Percentiles rank a stretch among this genome's conserved stretches.
Evolutionary conservation across 164 flowering plant genomes (phyloP).

Genomic region (Euptelea pleiosperma): DNA sequence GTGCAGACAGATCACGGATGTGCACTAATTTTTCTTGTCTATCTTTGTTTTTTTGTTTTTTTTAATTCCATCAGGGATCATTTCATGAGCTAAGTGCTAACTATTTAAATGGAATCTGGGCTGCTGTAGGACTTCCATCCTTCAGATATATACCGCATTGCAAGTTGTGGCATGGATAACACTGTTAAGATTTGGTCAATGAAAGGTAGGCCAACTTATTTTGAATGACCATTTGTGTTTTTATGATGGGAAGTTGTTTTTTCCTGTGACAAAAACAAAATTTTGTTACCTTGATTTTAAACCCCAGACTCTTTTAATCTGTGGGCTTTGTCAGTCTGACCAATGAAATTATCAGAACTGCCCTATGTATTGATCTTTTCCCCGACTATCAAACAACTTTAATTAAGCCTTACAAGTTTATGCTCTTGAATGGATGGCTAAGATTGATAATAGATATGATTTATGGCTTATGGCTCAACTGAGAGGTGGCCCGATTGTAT

Average conservation of each 20-base stretch:
- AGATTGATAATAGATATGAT: too few relatives aligned
- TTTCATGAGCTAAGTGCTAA: neutral
- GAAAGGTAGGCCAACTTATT: conserved; percentile 56
- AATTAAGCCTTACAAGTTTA: too few relatives aligned
- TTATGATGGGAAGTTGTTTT: neutral
- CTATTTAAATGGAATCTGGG: conserved; percentile 6
- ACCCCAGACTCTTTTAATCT: too few relatives aligned
- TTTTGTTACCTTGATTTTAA: too few relatives aligned
- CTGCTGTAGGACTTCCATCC: conserved; percentile 90
- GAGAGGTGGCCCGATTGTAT: too few relatives aligned
- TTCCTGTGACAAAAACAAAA: too few relatives aligned
- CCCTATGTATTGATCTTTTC: too few relatives aligned
- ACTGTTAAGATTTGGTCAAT: conserved; percentile 99
- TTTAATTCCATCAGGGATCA: neutral
- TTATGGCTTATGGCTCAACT: too few relatives aligned
- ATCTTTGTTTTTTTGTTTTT: neutral
- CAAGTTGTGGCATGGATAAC: conserved; percentile 99
- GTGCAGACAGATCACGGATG: conserved; percentile 12
- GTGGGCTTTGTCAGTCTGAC: too few relatives aligned
- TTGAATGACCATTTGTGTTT: neutral
- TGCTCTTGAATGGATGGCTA: too few relatives aligned
- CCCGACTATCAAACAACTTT: too few relatives aligned
- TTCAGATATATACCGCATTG: conserved; percentile 87
- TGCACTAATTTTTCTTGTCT: neutral
- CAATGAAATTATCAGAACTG: too few relatives aligned